Conservation (phyloP, 352 stramenopile genomes). For the Phytophthora multivora region DNA sequence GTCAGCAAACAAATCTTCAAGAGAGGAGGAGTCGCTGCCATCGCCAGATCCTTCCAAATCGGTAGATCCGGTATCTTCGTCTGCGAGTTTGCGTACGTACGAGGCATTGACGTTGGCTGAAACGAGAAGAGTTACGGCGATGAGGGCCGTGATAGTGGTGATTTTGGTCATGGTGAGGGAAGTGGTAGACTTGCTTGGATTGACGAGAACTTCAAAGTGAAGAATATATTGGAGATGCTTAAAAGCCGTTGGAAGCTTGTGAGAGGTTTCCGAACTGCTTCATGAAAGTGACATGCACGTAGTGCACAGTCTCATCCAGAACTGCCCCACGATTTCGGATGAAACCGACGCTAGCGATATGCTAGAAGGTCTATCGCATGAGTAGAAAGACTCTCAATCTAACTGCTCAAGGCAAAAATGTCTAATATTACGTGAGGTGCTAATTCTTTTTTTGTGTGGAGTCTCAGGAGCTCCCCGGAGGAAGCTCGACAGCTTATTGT, state of each 20-base stretch:
- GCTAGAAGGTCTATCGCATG: background rate
- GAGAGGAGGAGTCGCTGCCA: constrained; percentile 3
- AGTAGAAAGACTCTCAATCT: too few relatives aligned
- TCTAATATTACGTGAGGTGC: too few relatives aligned
- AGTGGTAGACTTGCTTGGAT: constrained; percentile 1
- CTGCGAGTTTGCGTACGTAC: constrained; percentile 9
- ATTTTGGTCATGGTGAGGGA: constrained; percentile 16
- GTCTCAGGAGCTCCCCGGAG: constrained; percentile 48
- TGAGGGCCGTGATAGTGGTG: background rate
- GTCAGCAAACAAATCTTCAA: background rate
- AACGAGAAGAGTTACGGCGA: constrained; percentile 1
- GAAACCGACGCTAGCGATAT: background rate
- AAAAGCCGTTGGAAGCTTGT: background rate
- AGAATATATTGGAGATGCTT: background rate
- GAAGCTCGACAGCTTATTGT: constrained; percentile 48
- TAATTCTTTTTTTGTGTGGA: too few relatives aligned
- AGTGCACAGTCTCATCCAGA: constrained; percentile 11
- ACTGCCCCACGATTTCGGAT: background rate
- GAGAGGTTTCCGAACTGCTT: constrained; percentile 8
- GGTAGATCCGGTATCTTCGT: constrained; percentile 8
- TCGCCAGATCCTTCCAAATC: constrained; percentile 17
- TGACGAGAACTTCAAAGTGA: constrained; percentile 22
- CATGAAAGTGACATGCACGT: background rate
- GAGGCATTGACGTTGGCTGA: constrained; percentile 4
- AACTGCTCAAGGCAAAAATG: too few relatives aligned